phyloP scores from a whole-genome alignment of 23 red algal genomes.

The Cyanidium caldarium region DNA sequence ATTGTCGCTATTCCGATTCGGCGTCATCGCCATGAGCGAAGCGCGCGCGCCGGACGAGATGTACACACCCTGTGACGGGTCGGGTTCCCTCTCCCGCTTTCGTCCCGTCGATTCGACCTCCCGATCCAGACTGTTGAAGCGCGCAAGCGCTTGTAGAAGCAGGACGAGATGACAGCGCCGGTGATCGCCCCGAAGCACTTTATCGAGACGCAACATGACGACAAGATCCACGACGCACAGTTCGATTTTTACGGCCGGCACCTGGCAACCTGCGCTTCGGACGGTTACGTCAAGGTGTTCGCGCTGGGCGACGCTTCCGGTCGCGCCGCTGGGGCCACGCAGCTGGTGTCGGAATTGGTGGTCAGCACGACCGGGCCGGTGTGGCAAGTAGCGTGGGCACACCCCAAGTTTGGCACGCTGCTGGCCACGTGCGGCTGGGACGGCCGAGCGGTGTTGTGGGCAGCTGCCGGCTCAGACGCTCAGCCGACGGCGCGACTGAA shows the following conservation, averaged over 20 bases:
- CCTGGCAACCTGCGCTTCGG: slow-evolving; percentile 77
- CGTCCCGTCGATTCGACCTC: no score
- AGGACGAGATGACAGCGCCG: no score
- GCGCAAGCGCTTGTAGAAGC: no score
- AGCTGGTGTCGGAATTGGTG: slow-evolving; percentile 45
- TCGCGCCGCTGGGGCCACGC: neutral
- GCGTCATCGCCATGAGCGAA: no score
- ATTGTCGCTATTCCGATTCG: no score
- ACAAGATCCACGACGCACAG: slow-evolving; percentile 50
- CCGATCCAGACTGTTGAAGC: no score
- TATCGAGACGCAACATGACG: neutral
- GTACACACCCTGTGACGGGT: no score
- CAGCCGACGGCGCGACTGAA: neutral
- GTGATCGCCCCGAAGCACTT: neutral
- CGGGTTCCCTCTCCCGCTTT: no score
- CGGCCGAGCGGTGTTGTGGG: slow-evolving; percentile 76
- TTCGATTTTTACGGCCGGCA: slow-evolving; percentile 86
- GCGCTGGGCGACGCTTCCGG: slow-evolving; percentile 20
- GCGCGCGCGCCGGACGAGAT: no score
- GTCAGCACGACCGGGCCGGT: slow-evolving; percentile 71
- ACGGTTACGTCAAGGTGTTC: slow-evolving; percentile 79
- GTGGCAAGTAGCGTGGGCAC: slow-evolving; percentile 94
- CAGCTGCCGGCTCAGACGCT: slow-evolving; percentile 17
- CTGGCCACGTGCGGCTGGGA: slow-evolving; percentile 76
- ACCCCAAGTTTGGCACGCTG: slow-evolving; percentile 64